These are phyloP conservation scores for Cinnamomum micranthum DNA, from an alignment of 164 flowering plant genomes.

Conservation along the genomic window DNA sequence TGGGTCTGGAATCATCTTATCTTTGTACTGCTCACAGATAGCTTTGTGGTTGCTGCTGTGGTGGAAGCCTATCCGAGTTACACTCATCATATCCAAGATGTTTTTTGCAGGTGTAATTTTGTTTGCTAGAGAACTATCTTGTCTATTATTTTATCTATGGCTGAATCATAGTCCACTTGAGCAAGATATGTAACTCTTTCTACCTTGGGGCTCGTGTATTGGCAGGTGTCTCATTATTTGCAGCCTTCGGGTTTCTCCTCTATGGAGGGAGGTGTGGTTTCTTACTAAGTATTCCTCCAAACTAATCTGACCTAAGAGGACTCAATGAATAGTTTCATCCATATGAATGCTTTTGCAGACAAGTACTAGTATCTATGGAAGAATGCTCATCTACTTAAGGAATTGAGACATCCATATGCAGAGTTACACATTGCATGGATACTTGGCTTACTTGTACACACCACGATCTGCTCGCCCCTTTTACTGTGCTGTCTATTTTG, in stretches of 20 bases:
- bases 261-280: constrained; percentile 84
- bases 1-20: background rate
- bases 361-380: background rate
- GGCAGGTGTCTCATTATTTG: constrained; percentile 87
- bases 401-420: background rate
- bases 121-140: background rate
- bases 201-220: constrained; percentile 11
- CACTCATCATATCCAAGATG: constrained; percentile 67
- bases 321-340: background rate
- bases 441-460: no score
- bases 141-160: background rate
- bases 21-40: constrained; percentile 46
- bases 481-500: no score
- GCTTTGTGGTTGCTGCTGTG: constrained; percentile 78
- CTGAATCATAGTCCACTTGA: background rate
- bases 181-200: background rate
- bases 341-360: background rate
- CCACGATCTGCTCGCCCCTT: no score
- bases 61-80: constrained; percentile 68
- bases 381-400: background rate
- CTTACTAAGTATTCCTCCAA: background rate
- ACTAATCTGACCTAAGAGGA: background rate
- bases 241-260: constrained; percentile 90
- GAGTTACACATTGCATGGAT: background rate
- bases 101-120: constrained; percentile 70